Evolutionary conservation across 257 asterid genomes (phyloP).

Genomic region (Osmanthus fragrans): DNA sequence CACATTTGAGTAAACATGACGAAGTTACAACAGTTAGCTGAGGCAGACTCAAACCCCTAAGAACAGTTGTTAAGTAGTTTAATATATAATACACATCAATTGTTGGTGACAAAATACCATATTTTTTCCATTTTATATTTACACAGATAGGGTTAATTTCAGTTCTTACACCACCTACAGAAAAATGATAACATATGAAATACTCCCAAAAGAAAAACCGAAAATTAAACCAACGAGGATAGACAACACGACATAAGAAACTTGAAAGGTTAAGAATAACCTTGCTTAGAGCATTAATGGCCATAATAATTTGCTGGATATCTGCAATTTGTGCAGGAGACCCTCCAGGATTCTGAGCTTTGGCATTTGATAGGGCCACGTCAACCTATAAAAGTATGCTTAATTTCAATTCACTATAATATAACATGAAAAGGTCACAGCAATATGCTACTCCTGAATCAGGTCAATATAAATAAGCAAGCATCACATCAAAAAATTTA

Average conservation of each 20-base stretch:
- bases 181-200: constrained; percentile 2
- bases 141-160: background rate
- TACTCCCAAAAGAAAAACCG: constrained; percentile 14
- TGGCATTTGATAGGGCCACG: constrained; percentile 60
- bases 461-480: background rate
- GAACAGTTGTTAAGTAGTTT: background rate
- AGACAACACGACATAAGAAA: constrained; percentile 18
- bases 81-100: background rate
- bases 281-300: constrained; percentile 98
- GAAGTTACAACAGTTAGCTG: background rate
- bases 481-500: constrained; percentile 3
- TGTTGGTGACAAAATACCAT: background rate
- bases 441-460: background rate
- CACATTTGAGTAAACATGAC: constrained; percentile 4
- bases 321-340: constrained; percentile 54
- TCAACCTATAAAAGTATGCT: constrained; percentile 65
- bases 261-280: constrained; percentile 34
- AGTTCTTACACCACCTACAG: background rate
- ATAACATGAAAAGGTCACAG: background rate
- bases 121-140: background rate
- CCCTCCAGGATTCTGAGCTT: constrained; percentile 51
- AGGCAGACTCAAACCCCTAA: constrained; percentile 5
- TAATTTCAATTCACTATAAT: constrained; percentile 15
- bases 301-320: constrained; percentile 78
- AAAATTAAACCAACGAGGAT: constrained; percentile 15